Evolutionary conservation across 768 basidiomycete genomes (phyloP).

Genomic region (Cytidiella melzeri): DNA sequence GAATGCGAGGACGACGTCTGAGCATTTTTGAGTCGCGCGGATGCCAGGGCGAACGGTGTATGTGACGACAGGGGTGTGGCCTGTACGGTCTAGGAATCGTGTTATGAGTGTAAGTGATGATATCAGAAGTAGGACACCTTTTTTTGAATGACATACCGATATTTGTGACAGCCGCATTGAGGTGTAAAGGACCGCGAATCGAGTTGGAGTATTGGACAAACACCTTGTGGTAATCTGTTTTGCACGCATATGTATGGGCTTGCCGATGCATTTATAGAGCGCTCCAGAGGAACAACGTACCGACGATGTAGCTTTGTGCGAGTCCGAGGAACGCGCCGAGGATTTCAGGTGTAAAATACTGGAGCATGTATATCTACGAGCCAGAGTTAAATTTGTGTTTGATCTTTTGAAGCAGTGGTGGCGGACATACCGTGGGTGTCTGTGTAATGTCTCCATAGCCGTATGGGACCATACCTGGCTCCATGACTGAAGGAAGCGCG

Average conservation of each 20-base stretch:
- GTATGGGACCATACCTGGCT: conserved; percentile 1
- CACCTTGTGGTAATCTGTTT: background rate
- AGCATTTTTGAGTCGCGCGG: background rate
- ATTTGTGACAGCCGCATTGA: background rate
- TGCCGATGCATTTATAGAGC: background rate
- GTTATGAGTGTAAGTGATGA: background rate
- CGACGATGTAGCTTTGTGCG: background rate
- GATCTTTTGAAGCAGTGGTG: background rate
- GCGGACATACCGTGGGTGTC: background rate
- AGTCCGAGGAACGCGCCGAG: background rate
- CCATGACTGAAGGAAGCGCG: background rate
- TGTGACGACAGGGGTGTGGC: background rate
- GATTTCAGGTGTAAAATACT: conserved; percentile 1
- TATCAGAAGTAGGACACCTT: no score
- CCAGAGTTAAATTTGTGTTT: background rate
- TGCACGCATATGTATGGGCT: background rate
- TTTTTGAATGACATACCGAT: background rate
- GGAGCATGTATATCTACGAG: conserved; percentile 1
- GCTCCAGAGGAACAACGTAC: background rate
- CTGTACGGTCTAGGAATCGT: background rate
- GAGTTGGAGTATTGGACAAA: conserved; percentile 1
- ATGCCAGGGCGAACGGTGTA: background rate
- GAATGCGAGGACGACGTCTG: conserved; percentile 2
- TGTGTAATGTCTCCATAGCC: background rate
- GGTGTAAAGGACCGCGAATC: background rate